Base-by-base conservation (phyloP, 768 basidiomycete genomes). In the Galerina marginata region DNA sequence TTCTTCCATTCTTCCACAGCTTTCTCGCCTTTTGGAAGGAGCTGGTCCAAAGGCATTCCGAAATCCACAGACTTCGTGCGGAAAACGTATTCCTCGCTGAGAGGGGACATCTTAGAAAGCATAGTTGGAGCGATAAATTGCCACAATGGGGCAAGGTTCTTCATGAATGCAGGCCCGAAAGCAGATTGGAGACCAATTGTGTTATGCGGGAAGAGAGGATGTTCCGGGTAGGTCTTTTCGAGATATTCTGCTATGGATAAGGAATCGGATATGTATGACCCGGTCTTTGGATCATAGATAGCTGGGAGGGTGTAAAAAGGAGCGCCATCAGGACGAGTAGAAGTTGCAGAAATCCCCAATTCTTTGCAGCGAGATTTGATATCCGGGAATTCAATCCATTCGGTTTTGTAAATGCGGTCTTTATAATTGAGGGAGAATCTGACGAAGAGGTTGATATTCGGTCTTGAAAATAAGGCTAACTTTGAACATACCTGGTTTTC, bases 181-280 rank as follows among this genome's bases (percentile, higher is more conserved):
- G 50, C 10, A 16, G 50, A 33, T 39, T 52, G 50, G 3, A 53
- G 38, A 3, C 38, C 51, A 20, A 40, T 38, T 4, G 51, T 53
- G 25, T 53, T 40, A 26, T 51, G 15, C 0, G 76, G 78, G 52
- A 83, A 61, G n/a, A 83, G 61, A 6, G 77, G 77, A 0, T 77
- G 74, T 49, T 72, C 68, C 0, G 84, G 82, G 65, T 83, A 85
- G 1, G 74, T 72, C 1, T 74, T 68, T 58, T 86, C 84, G 50
- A 86, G 72, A 67, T 86, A 84, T 14, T 72, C 63, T 0, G 79
- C 82, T 55, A 86, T 85, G 29, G 60, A 63, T 33, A 70, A 58
- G 0, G 83, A 83, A 25, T 84, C 81, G 9, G 75, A 58, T 38
- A 85, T 43, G 9, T 69, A 54, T 2, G 65, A 59, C 6, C 71